A percentile compares a stretch with the other conserved stretches of the same genome.
These are phyloP conservation scores for Fraxinus angustifolia DNA, from an alignment of 305 asterid species.

Conservation along the genomic window DNA sequence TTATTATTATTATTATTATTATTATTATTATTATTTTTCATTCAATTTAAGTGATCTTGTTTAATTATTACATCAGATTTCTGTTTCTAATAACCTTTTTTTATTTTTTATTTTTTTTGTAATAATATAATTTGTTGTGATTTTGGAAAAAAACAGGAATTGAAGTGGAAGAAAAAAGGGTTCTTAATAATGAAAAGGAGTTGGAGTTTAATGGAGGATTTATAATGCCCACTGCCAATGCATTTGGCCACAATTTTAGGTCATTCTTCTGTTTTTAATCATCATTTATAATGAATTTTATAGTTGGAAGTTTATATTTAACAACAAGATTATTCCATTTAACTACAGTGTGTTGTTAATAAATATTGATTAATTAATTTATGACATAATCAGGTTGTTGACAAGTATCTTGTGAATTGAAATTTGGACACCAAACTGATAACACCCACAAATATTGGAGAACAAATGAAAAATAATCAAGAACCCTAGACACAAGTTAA, in stretches of 20 bases:
- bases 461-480: not conserved
- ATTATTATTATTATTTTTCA: too few relatives aligned
- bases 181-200: constrained; percentile 29
- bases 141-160: constrained; percentile 31
- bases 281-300: not conserved
- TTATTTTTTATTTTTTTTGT: not conserved
- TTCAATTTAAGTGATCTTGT: not conserved
- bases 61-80: not conserved
- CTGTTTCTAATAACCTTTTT: not conserved
- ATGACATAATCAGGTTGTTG: not conserved
- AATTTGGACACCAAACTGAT: not conserved
- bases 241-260: constrained; percentile 80
- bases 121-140: not conserved
- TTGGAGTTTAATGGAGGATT: constrained; percentile 49
- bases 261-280: constrained; percentile 14
- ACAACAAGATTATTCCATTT: not conserved
- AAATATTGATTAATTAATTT: not conserved
- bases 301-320: not conserved
- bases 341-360: not conserved
- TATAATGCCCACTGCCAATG: constrained; percentile 58
- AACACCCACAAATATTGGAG: not conserved
- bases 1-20: too few relatives aligned
- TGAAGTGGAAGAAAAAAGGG: constrained; percentile 40
- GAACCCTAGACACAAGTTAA: not conserved
- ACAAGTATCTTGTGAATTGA: not conserved